Percentiles rank a stretch among this genome's conserved stretches.
phyloP scores from a whole-genome alignment of 257 asterid genomes.

The Misopates orontium region DNA sequence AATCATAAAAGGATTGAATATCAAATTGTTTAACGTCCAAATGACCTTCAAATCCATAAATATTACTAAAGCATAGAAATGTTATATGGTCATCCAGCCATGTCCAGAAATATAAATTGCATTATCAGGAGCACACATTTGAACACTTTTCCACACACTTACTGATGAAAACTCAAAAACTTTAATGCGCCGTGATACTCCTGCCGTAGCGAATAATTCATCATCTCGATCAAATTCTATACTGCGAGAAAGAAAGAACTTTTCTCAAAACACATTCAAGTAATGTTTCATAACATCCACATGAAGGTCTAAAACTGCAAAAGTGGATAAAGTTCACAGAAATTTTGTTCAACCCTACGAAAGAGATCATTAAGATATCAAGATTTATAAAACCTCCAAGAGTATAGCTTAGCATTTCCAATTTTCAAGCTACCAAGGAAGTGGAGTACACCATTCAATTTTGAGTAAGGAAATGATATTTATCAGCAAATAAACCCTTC shows the following conservation, averaged over 20 bases:
- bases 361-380: conserved; percentile 2
- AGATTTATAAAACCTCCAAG: conserved; percentile 3
- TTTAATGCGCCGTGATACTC: conserved; percentile 73
- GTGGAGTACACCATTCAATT: no score
- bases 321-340: neutral
- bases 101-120: conserved; percentile 19
- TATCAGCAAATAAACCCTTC: no score
- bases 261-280: conserved; percentile 10
- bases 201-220: conserved; percentile 85
- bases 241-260: conserved; percentile 45
- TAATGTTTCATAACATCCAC: neutral
- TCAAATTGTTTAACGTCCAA: neutral
- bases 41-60: neutral
- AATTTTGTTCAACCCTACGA: neutral
- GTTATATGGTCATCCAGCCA: neutral
- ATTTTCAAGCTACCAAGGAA: neutral
- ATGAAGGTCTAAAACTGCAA: neutral
- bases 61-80: conserved; percentile 8
- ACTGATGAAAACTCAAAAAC: conserved; percentile 69
- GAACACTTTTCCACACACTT: conserved; percentile 34
- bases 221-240: conserved; percentile 82
- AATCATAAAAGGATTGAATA: neutral
- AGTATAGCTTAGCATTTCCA: conserved; percentile 5
- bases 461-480: no score
- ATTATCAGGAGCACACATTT: conserved; percentile 1